Evolutionary conservation across 2,329 filamentous ascomycete genomes (phyloP).

Genomic region (Colletotrichum siamense): DNA sequence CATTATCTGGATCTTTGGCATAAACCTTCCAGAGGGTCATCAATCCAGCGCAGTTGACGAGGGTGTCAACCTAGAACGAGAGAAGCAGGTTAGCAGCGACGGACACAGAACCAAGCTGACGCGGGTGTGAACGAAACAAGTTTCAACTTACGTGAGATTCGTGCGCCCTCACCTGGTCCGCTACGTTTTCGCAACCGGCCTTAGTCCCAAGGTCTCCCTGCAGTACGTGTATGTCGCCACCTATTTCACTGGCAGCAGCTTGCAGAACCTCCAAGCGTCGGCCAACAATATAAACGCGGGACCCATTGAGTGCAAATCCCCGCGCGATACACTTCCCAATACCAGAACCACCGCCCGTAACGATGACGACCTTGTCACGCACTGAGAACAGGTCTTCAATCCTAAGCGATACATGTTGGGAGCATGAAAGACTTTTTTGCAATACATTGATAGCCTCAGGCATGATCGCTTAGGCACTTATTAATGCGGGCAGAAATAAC

Average conservation of each 20-base stretch:
- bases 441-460: background rate
- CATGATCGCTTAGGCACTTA: background rate
- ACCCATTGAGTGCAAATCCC: constrained; percentile 48
- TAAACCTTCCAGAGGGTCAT: constrained; percentile 25
- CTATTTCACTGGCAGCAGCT: constrained; percentile 30
- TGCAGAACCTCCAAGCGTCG: constrained; percentile 47
- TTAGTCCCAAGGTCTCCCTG: constrained; percentile 31
- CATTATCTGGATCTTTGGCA: constrained; percentile 22
- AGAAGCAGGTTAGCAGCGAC: background rate
- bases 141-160: constrained; percentile 24
- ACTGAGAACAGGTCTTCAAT: constrained; percentile 37
- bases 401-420: constrained; percentile 28
- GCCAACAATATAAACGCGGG: constrained; percentile 50
- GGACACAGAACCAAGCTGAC: background rate
- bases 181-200: constrained; percentile 27
- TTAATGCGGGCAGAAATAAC: background rate
- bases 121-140: background rate
- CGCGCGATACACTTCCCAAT: constrained; percentile 50
- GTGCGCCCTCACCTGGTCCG: constrained; percentile 24
- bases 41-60: constrained; percentile 32
- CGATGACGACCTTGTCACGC: constrained; percentile 43
- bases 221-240: constrained; percentile 27
- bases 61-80: constrained; percentile 26
- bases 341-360: constrained; percentile 51
- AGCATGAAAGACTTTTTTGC: background rate